Percentiles rank a stretch among this genome's conserved stretches.
Conservation (phyloP, 179 eudicot species). For the Beta lomatogona region DNA sequence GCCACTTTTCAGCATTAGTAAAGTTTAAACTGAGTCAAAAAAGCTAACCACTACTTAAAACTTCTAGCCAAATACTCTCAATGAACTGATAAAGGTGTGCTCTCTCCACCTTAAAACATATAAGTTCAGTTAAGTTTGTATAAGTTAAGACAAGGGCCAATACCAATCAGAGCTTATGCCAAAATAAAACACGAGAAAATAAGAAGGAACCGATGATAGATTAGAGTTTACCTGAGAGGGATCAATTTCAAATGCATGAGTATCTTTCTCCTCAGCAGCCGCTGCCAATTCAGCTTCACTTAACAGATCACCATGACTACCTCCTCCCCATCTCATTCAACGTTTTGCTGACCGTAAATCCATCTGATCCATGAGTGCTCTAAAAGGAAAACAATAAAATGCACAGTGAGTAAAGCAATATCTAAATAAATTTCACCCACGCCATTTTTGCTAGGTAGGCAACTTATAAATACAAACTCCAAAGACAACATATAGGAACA, state of each 20-base stretch:
- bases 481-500: too few species aligned
- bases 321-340: constrained; percentile 68
- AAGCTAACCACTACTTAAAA: not conserved
- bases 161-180: not conserved
- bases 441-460: too few species aligned
- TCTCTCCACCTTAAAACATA: too few species aligned
- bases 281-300: constrained; percentile 93
- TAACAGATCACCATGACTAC: constrained; percentile 69
- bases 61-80: too few species aligned
- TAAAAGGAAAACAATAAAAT: constrained; percentile 25
- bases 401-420: not conserved
- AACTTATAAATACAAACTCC: not conserved
- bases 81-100: too few species aligned
- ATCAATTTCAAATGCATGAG: constrained; percentile 92
- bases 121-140: too few species aligned
- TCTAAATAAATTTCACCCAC: not conserved
- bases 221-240: constrained; percentile 62
- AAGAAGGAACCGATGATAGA: not conserved
- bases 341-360: constrained; percentile 56
- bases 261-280: constrained; percentile 95
- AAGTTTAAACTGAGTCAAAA: not conserved
- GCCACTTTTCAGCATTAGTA: not conserved
- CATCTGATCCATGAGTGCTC: constrained; percentile 67
- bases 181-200: not conserved
- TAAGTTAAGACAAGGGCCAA: too few species aligned